A percentile compares a stretch with the other conserved stretches of the same genome.
phyloP scores from a whole-genome alignment of 202 grass and related monocot species.

The Dendrocalamus latiflorus region DNA sequence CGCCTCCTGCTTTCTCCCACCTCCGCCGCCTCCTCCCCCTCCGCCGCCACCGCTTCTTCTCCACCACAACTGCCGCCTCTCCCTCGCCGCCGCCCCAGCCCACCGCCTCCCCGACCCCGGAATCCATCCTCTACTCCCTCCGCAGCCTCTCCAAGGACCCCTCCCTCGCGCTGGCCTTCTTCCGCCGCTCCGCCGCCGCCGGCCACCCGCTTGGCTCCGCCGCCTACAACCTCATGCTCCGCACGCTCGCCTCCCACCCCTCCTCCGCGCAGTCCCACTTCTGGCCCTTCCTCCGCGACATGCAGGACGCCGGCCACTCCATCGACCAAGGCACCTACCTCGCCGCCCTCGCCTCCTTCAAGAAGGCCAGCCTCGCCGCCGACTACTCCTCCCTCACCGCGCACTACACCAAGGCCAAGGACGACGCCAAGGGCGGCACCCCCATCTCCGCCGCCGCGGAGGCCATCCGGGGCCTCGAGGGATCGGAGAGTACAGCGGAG shows the following conservation, averaged over 20 bases:
- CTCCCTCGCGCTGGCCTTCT: constrained; percentile 55
- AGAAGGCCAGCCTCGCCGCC: constrained; percentile 46
- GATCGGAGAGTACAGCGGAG: neutral
- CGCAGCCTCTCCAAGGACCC: constrained; percentile 59
- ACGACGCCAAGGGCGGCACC: neutral
- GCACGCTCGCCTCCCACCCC: constrained; percentile 48
- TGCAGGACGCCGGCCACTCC: constrained; percentile 51
- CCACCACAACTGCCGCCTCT: neutral
- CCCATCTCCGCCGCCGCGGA: constrained; percentile 29
- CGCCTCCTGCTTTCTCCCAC: constrained; percentile 3
- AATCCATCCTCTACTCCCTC: constrained; percentile 66
- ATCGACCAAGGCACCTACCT: constrained; percentile 75
- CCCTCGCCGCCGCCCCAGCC: neutral
- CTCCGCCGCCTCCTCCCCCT: constrained; percentile 27
- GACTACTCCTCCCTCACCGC: constrained; percentile 48
- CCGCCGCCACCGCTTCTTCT: constrained; percentile 7
- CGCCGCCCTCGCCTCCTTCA: constrained; percentile 50
- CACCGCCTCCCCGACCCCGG: constrained; percentile 28
- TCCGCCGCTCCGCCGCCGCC: constrained; percentile 45
- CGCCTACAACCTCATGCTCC: constrained; percentile 88
- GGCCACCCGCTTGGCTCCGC: constrained; percentile 40
- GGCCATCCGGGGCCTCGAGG: constrained; percentile 22
- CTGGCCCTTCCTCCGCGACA: constrained; percentile 75
- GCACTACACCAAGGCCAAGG: constrained; percentile 31
- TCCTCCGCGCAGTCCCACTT: constrained; percentile 48